Base-by-base conservation (phyloP, 1,284 basidiomycete species). In the Pyrrhoderma lamaoense region DNA sequence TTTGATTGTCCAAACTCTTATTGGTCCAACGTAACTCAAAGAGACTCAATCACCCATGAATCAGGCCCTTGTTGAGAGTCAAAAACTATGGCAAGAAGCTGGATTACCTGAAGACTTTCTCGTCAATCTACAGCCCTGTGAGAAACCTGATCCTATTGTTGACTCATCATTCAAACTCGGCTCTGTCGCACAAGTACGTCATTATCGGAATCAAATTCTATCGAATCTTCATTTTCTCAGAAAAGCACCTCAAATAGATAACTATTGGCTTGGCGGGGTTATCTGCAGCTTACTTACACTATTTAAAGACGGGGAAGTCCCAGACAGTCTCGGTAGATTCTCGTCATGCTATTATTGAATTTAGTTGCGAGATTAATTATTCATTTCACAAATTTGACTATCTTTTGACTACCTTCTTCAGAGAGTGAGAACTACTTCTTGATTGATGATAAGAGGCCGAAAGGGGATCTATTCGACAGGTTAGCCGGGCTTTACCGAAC, bases 401-500 rank as follows among this genome's bases (percentile, higher is more conserved):
- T 31, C 35, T 48, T 27, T 14, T 42, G 45, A 39, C 51, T 8
- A 31, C 34, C 4, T 27, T 4, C 3, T 49, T 2, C 54, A 81
- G 77, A 73, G 37, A 76, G 75, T 57, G 74, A 80, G 56, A 64
- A 62, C 1, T 80, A 68, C 57, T 78, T 77, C 54, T 72, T 70
- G 0, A 46, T 79, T 0, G 67, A 81, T 56, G 70, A 65, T 0
- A 42, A 67, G 39, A 56, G 67, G 3, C 66, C 70, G 0, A 58
- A 59, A 5, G 65, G 62, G 7, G 59, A 60, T 0, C 27, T 73
- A 0, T 81, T 75, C 68, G 80, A 82, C 53, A 58, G 63, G 1
- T 66, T 82, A 4, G 74, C 76, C 1, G 80, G 79, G 0, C 53
- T 77, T 0, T 82, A 81, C 60, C 59, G 64, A 46, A 80, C 80